phyloP scores from a whole-genome alignment of 495 filamentous ascomycete species.

The Penicillium robsamsonii region DNA sequence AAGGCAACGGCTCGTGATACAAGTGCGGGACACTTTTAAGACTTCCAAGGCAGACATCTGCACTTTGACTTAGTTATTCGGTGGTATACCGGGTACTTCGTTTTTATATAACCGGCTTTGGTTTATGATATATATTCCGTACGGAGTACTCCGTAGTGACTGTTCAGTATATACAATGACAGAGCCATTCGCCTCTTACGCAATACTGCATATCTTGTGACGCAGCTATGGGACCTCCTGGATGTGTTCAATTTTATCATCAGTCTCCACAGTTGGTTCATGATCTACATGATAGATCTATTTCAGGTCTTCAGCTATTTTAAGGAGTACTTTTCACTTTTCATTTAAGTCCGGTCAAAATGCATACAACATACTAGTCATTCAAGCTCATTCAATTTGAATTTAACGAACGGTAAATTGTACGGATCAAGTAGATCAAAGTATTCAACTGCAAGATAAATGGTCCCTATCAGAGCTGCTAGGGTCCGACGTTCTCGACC shows the following conservation, averaged over 20 bases:
- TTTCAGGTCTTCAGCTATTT: neutral
- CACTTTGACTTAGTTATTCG: neutral
- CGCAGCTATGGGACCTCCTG: neutral
- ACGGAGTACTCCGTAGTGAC: neutral
- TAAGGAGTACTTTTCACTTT: neutral
- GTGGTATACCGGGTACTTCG: neutral
- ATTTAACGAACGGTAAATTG: neutral
- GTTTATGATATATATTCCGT: neutral
- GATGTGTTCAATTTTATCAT: neutral
- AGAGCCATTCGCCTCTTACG: neutral
- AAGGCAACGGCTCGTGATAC: neutral
- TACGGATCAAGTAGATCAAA: neutral
- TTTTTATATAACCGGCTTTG: neutral
- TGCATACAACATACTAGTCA: neutral
- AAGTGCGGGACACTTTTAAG: neutral
- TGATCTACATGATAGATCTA: neutral
- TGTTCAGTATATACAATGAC: neutral
- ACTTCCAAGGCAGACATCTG: neutral
- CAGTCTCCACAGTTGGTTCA: neutral
- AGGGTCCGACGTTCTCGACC: slow-evolving; percentile 4
- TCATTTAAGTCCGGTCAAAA: neutral
- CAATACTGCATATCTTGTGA: neutral
- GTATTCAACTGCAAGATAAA: neutral
- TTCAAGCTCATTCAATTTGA: neutral
- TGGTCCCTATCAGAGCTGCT: neutral